Evolutionary conservation across 1,284 basidiomycete species (phyloP), one percentile per base, ranked within the genome.

Genomic region (Ganoderma sp.): DNA sequence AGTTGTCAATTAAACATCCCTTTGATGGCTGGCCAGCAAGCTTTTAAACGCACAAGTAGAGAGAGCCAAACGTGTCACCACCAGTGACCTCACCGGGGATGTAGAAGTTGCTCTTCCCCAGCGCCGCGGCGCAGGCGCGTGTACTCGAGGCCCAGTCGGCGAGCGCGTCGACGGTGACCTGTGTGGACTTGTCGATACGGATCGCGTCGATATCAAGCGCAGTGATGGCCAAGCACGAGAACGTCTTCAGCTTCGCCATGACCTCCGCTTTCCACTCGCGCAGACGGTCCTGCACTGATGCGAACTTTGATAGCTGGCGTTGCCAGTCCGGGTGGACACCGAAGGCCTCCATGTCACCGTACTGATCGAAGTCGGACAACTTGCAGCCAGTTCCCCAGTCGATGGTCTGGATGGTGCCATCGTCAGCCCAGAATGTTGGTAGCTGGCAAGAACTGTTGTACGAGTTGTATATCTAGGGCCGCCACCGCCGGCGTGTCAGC

Each of bases 311-410:
- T 37, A 97, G 82, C 79, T 97, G 93, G 87, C 95, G 95, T 77
- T 97, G 87, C 93, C 92, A 96, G 79, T 94, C 92, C n/a, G 91
- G 91, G 76, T 93, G 94, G 45, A 97, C 94, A 90, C 95, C 95
- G 78, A 97, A 97, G 70, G 95, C 95, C 79, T 97, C 95, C 87
- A 95, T 93, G 81, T 97, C 95, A 71, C 95, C 95, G 74, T 93
- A 97, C 71, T 96, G 94, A 80, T 97, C 95, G 75, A 97, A 96
- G 71, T 96, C 93, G 37, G 92, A 94, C 37, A 82, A 80, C 73
- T 89, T 84, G 78, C 95, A 97, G 32, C 95, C 94, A 50, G 85
- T 83, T 37, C 83, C 81, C 66, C 72, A 73, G 60, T 84, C 81
- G 10, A 90, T 79, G 57, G 86, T 79, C 72, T 93, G 83, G 58